Evolutionary conservation across 2,329 filamentous ascomycete species (phyloP).

Genomic region (Hymenoscyphus repandus): DNA sequence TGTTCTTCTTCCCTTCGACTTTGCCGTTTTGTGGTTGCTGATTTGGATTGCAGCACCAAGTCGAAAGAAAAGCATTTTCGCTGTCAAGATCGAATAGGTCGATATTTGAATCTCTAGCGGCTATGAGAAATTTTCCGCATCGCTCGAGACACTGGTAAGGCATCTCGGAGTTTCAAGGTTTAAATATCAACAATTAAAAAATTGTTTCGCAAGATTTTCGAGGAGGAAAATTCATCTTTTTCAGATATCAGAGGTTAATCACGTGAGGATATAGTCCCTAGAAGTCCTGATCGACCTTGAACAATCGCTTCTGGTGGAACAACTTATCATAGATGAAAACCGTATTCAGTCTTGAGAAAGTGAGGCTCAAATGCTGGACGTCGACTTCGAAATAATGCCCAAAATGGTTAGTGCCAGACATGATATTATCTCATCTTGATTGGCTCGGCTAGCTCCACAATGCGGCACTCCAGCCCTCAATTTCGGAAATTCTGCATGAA

Average conservation of each 20-base stretch:
- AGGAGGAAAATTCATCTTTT: too few relatives aligned
- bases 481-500: slow-evolving; percentile 5
- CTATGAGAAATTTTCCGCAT: slow-evolving; percentile 58
- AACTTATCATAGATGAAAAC: too few relatives aligned
- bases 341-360: too few relatives aligned
- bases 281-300: too few relatives aligned
- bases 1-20: not conserved
- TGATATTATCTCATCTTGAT: not conserved
- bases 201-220: not conserved
- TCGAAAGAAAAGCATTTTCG: slow-evolving; percentile 48
- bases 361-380: too few relatives aligned
- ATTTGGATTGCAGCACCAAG: slow-evolving; percentile 27
- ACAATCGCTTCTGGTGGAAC: too few relatives aligned
- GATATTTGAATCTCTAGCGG: slow-evolving; percentile 67
- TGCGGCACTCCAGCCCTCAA: not conserved
- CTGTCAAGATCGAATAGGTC: slow-evolving; percentile 59
- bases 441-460: not conserved
- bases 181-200: not conserved
- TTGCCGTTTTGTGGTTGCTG: slow-evolving; percentile 5
- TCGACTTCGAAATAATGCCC: too few relatives aligned
- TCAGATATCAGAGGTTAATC: too few relatives aligned
- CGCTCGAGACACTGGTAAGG: slow-evolving; percentile 61
- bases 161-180: slow-evolving; percentile 24
- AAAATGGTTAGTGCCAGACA: too few relatives aligned
- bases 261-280: too few relatives aligned